These are phyloP conservation scores for Podospora comata DNA, from an alignment of 495 filamentous ascomycete genomes.

Conservation along the genomic window DNA sequence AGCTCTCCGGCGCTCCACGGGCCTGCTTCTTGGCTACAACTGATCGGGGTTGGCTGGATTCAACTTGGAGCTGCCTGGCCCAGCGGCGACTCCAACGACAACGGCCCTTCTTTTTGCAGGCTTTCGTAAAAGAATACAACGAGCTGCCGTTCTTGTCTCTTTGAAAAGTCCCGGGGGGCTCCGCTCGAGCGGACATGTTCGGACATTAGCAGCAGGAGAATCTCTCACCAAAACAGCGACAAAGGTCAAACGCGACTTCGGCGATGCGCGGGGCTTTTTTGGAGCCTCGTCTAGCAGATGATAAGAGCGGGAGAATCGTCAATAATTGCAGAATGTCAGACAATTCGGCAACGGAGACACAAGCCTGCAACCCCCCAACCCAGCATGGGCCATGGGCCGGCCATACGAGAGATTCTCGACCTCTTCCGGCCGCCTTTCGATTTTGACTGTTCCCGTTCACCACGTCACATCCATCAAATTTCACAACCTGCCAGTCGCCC, in stretches of 20 bases:
- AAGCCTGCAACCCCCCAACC: neutral
- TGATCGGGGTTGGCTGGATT: neutral
- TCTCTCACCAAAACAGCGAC: neutral
- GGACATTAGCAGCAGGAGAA: conserved; percentile 2
- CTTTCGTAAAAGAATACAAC: neutral
- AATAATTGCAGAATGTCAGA: conserved; percentile 1
- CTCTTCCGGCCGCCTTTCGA: neutral
- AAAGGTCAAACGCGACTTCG: conserved; percentile 5
- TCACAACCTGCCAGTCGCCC: neutral
- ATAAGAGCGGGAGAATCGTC: neutral
- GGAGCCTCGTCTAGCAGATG: neutral
- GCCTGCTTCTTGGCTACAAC: neutral
- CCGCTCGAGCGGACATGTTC: conserved; percentile 11
- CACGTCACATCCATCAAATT: neutral
- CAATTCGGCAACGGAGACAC: neutral
- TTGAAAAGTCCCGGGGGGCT: neutral
- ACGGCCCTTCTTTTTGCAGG: neutral
- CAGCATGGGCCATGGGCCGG: neutral
- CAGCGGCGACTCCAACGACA: neutral
- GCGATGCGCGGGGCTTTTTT: neutral
- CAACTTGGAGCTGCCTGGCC: neutral
- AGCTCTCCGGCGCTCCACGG: too few species aligned
- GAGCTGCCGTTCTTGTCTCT: neutral
- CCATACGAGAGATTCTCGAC: conserved; percentile 1
- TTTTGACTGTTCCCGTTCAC: neutral